Percentiles rank a stretch among this genome's conserved stretches.
Evolutionary conservation across 331 rosid genomes (phyloP).

Genomic region (Quercus tomentella): DNA sequence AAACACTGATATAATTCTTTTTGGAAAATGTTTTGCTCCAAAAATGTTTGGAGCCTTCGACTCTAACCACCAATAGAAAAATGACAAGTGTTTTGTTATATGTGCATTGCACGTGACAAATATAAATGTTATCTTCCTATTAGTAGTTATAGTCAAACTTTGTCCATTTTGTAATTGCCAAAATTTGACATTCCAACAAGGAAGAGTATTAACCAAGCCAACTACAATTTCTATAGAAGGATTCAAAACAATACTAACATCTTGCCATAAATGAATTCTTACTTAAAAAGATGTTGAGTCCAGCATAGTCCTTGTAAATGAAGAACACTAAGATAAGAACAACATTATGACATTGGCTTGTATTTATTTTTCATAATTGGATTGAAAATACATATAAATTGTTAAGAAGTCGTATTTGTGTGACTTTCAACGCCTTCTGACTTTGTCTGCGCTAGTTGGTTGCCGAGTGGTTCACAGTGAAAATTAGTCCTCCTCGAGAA

Average conservation of each 20-base stretch:
- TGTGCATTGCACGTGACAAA: too few relatives aligned
- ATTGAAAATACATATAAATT: not conserved
- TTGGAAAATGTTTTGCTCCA: too few relatives aligned
- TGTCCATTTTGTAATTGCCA: not conserved
- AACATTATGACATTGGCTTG: conserved; percentile 9
- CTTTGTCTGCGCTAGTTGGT: not conserved
- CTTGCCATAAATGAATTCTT: conserved; percentile 2
- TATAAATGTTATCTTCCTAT: too few relatives aligned
- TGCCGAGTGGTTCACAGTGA: not conserved
- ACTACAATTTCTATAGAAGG: not conserved
- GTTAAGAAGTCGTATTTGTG: not conserved
- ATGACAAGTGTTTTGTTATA: too few relatives aligned
- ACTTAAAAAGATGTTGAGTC: not conserved
- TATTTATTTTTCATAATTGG: not conserved
- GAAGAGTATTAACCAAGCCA: conserved; percentile 5
- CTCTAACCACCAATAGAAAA: too few relatives aligned
- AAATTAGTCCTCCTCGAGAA: not conserved
- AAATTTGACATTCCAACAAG: conserved; percentile 3
- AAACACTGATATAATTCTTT: too few relatives aligned
- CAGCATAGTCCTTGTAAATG: conserved; percentile 1
- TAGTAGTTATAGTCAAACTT: too few relatives aligned
- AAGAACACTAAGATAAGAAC: conserved; percentile 7
- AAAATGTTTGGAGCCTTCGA: too few relatives aligned
- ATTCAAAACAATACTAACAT: not conserved
- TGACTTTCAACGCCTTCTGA: not conserved